Base-by-base conservation (phyloP, 257 asterid species). In the Leonotis leonurus region DNA sequence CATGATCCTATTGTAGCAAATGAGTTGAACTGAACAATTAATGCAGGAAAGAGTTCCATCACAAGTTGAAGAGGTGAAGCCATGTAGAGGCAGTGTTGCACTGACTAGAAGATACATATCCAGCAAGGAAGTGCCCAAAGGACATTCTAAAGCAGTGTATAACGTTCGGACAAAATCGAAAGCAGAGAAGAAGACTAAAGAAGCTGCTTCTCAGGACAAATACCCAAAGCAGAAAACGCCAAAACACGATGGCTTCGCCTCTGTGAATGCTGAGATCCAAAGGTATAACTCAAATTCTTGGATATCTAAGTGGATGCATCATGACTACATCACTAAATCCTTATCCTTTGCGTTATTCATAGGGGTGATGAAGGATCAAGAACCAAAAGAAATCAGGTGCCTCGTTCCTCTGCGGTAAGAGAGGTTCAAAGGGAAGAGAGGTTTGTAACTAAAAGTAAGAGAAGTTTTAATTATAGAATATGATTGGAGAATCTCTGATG, bases 341-440 rank as follows among this genome's bases (percentile, higher is more conserved):
- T 30, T 45, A 17, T 0, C 11, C 8, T 20, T 3, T 1, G 33
- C 52, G 35, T 48, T 52, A 44, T 44, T 21, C 44, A 22, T 39
- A 82, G 90, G 73, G 60, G 35, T 41, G 80, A 48, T 21, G 78
- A 58, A 36, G 72, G 69, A 57, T 70, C 75, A 43, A 80, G 74
- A 49, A 57, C 25, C 35, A 71, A 52, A 64, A 68, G 18, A 55
- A 59, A 5, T 16, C 69, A 29, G 25, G 68, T 37, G 60, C 64
- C 73, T 39, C 76, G 26, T 14, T 52, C 70, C 70, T 74, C 79
- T 20, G 40, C 80, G 20, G 6, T 55, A 14, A 82, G 56, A 53
- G 85, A 71, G 70, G 65, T 24, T 48, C 51, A 48, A 61, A 77
- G 60, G 49, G 66, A 73, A 39, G 74, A 61, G 84, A 85, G 96